These are phyloP conservation scores for Trametes gibbosa DNA, from an alignment of 768 basidiomycete species.

Conservation along the genomic window DNA sequence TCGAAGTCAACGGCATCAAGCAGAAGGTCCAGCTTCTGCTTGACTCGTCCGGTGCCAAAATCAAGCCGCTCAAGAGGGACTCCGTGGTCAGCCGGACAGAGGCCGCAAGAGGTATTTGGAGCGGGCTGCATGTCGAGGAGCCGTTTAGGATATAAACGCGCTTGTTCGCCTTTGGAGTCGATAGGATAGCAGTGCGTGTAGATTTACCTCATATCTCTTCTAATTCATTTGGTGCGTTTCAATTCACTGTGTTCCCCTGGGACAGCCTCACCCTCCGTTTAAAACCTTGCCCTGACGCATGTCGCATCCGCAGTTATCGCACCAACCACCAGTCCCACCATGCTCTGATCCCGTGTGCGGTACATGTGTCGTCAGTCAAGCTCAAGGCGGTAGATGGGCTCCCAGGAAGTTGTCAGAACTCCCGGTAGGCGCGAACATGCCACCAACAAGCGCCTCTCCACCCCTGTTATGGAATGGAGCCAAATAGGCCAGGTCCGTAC, in stretches of 20 bases:
- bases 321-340: background rate
- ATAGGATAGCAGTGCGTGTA: conserved; percentile 11
- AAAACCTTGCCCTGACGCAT: background rate
- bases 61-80: conserved; percentile 70
- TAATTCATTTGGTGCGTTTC: conserved; percentile 15
- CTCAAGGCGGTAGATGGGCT: no score
- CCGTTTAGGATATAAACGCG: conserved; percentile 49
- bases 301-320: conserved; percentile 10
- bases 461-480: conserved; percentile 1
- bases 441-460: background rate
- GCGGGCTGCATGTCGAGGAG: conserved; percentile 78
- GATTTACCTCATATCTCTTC: conserved; percentile 12
- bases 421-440: background rate
- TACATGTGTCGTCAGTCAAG: background rate
- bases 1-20: conserved; percentile 71
- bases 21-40: conserved; percentile 81
- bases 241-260: background rate
- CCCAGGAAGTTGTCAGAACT: no score
- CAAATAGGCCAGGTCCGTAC: conserved; percentile 2
- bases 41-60: conserved; percentile 85
- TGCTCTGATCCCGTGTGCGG: background rate
- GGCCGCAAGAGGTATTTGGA: conserved; percentile 86
- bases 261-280: conserved; percentile 1
- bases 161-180: background rate
- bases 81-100: conserved; percentile 78